A percentile compares a stretch with the other conserved stretches of the same genome.
Conservation (phyloP, 306 rosid genomes). For the Ormosia semicastrata region DNA sequence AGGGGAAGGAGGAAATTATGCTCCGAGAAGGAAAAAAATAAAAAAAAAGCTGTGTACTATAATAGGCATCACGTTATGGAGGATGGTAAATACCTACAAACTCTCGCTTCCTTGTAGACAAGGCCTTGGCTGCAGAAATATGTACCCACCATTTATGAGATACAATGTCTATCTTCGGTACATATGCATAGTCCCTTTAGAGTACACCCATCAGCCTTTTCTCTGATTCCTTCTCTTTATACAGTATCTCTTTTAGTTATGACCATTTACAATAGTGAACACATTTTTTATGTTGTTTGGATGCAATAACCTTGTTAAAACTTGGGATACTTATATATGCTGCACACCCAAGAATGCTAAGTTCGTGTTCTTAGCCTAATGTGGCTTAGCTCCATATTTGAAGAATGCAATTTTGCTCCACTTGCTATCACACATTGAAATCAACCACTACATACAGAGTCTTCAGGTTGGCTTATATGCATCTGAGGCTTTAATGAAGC, state of each 20-base stretch:
- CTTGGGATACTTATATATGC: slow-evolving; percentile 36
- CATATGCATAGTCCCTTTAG: slow-evolving; percentile 69
- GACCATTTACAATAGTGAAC: slow-evolving; percentile 66
- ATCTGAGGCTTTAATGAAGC: slow-evolving; percentile 53
- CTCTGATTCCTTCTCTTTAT: slow-evolving; percentile 38
- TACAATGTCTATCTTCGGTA: slow-evolving; percentile 60
- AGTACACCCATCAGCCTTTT: slow-evolving; percentile 61
- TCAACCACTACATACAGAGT: slow-evolving; percentile 63
- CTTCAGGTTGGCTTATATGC: slow-evolving; percentile 75
- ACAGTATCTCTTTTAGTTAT: slow-evolving; percentile 39
- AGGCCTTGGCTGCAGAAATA: slow-evolving; percentile 57
- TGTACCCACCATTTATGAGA: slow-evolving; percentile 44
- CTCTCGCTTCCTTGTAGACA: slow-evolving; percentile 63
- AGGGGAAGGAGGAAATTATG: background rate
- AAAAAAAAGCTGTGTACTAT: background rate
- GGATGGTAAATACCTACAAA: slow-evolving; percentile 48
- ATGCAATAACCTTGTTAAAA: slow-evolving; percentile 40
- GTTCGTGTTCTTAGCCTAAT: slow-evolving; percentile 78
- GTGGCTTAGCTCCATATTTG: slow-evolving; percentile 75
- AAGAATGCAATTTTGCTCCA: slow-evolving; percentile 74
- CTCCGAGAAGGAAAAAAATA: no score
- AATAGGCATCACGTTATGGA: slow-evolving; percentile 14
- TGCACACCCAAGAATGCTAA: slow-evolving; percentile 53
- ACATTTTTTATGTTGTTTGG: slow-evolving; percentile 43
- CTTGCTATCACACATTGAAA: slow-evolving; percentile 73